Percentiles rank a stretch among this genome's conserved stretches.
Conservation (phyloP, 176 grass and related monocot species). For the barley (Hordeum vulgare) region DNA sequence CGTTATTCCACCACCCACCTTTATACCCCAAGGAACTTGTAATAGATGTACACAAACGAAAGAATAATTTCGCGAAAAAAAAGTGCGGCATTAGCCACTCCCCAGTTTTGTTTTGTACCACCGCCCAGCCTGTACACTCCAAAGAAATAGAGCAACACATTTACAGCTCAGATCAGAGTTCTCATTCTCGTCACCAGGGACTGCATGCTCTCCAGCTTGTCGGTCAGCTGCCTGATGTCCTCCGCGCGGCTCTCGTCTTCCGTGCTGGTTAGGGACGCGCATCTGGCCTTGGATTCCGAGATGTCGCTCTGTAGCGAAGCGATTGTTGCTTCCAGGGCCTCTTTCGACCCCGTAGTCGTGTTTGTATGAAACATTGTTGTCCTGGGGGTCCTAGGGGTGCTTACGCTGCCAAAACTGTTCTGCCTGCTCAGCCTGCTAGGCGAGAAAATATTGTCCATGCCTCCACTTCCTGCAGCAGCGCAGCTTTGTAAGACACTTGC, state of each 20-base stretch:
- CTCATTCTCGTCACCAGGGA: constrained; percentile 58
- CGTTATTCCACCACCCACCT: constrained; percentile 21
- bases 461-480: constrained; percentile 64
- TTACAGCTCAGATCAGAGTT: constrained; percentile 46
- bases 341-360: constrained; percentile 29
- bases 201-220: constrained; percentile 89
- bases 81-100: constrained; percentile 31
- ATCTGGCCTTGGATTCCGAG: constrained; percentile 69
- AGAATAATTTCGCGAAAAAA: constrained; percentile 25
- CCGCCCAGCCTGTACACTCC: constrained; percentile 23
- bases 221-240: constrained; percentile 45
- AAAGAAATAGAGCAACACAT: background rate
- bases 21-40: constrained; percentile 32
- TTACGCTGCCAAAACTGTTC: constrained; percentile 74
- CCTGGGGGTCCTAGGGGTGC: constrained; percentile 59
- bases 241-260: constrained; percentile 31
- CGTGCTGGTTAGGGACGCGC: constrained; percentile 24
- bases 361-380: constrained; percentile 43
- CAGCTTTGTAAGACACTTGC: constrained; percentile 1
- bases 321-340: constrained; percentile 59
- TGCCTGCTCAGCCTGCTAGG: constrained; percentile 71
- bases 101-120: constrained; percentile 9
- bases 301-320: constrained; percentile 61
- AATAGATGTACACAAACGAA: constrained; percentile 44
- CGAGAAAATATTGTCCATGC: constrained; percentile 63